These are phyloP conservation scores for Zymoseptoria passerinii DNA, from an alignment of 2,329 filamentous ascomycete genomes.

Conservation along the genomic window DNA sequence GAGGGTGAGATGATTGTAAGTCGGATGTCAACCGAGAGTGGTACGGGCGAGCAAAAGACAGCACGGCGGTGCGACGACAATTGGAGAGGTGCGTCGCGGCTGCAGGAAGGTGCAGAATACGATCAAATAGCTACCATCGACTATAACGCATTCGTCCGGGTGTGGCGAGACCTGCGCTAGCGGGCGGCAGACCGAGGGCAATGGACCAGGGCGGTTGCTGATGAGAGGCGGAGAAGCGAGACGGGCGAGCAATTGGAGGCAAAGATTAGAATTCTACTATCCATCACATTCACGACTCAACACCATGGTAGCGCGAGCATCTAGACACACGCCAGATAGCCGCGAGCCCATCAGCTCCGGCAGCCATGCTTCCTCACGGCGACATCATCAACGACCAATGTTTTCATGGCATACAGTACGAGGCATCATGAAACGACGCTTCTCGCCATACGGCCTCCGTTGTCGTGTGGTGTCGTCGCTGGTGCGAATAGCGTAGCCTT, in stretches of 20 bases:
- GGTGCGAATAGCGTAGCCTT: neutral
- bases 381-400: neutral
- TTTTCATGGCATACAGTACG: neutral
- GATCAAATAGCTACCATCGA: neutral
- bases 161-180: neutral
- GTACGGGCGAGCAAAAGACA: neutral
- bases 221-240: neutral
- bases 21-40: neutral
- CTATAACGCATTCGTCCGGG: neutral
- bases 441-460: neutral
- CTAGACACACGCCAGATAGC: neutral
- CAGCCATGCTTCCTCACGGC: neutral
- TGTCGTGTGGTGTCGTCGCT: neutral
- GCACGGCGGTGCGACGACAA: neutral
- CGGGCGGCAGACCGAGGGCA: neutral
- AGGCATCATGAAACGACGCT: neutral
- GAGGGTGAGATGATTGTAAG: neutral
- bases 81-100: neutral
- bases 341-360: neutral
- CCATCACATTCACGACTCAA: neutral
- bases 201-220: too few species aligned
- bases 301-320: neutral
- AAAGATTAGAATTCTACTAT: neutral
- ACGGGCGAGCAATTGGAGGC: neutral
- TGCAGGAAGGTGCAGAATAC: neutral